Conservation (phyloP, 306 rosid genomes). For the Calophaca sinica region DNA sequence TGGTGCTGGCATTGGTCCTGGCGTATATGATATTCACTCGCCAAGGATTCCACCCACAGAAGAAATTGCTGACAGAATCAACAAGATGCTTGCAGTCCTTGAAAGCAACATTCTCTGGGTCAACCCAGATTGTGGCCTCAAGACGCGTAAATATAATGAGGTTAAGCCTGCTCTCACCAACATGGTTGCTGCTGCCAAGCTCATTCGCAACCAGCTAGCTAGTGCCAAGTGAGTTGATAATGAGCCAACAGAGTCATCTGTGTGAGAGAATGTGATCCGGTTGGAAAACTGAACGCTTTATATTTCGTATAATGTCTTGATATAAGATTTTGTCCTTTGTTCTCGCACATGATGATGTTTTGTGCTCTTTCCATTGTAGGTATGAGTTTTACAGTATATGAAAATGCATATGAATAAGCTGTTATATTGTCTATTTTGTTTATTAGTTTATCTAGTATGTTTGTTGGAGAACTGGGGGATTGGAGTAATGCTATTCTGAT, state of each 20-base stretch:
- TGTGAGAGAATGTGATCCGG: slow-evolving; percentile 3
- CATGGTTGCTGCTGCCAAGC: slow-evolving; percentile 87
- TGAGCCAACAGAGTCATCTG: slow-evolving; percentile 4
- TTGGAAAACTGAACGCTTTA: slow-evolving; percentile 4
- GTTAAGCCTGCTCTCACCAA: slow-evolving; percentile 79
- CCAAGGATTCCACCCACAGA: slow-evolving; percentile 81
- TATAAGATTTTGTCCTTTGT: slow-evolving; percentile 18
- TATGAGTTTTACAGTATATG: neutral
- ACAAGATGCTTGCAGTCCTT: slow-evolving; percentile 81
- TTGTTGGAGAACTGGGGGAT: neutral
- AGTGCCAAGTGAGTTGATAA: slow-evolving; percentile 58
- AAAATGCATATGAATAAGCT: slow-evolving; percentile 9
- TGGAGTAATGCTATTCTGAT: neutral
- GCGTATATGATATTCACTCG: slow-evolving; percentile 91
- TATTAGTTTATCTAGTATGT: neutral
- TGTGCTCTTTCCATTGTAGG: slow-evolving; percentile 7
- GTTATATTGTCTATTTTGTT: neutral
- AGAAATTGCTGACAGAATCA: slow-evolving; percentile 77
- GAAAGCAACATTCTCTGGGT: slow-evolving; percentile 87
- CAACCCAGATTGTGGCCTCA: slow-evolving; percentile 92
- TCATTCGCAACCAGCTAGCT: slow-evolving; percentile 67
- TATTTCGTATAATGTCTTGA: slow-evolving; percentile 37
- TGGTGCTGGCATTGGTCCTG: slow-evolving; percentile 90
- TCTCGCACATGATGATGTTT: neutral
- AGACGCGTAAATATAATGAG: slow-evolving; percentile 80